A percentile compares a stretch with the other conserved stretches of the same genome.
phyloP scores from a whole-genome alignment of 768 basidiomycete genomes.

The Tricholoma bakamatsutake region DNA sequence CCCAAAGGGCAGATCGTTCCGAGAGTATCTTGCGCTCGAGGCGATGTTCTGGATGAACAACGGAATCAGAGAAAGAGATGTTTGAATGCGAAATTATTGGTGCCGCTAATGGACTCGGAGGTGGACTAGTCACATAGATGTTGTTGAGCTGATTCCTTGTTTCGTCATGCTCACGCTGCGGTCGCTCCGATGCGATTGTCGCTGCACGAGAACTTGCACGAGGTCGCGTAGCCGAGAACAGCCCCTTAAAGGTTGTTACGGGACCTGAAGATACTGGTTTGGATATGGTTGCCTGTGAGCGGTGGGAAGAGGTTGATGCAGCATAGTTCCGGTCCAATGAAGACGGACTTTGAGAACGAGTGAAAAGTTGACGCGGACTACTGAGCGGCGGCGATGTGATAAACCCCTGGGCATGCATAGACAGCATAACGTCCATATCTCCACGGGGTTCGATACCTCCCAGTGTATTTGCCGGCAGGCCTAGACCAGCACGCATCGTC shows the following conservation, averaged over 20 bases:
- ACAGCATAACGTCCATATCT: constrained; percentile 80
- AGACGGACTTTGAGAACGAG: constrained; percentile 23
- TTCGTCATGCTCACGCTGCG: constrained; percentile 34
- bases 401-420: constrained; percentile 67
- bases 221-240: constrained; percentile 49
- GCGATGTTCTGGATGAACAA: constrained; percentile 21
- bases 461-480: constrained; percentile 34
- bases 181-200: constrained; percentile 27
- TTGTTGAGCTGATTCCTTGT: constrained; percentile 37
- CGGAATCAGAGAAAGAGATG: constrained; percentile 27
- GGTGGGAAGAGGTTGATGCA: constrained; percentile 39
- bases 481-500: constrained; percentile 64
- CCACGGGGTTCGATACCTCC: constrained; percentile 60
- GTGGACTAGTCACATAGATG: constrained; percentile 42
- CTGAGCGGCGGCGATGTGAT: constrained; percentile 29
- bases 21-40: constrained; percentile 29
- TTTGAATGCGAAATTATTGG: constrained; percentile 25
- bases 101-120: constrained; percentile 31
- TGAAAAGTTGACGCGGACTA: constrained; percentile 18
- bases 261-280: constrained; percentile 33
- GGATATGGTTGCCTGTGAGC: constrained; percentile 36
- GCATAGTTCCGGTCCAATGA: constrained; percentile 35
- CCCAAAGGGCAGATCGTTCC: constrained; percentile 13
- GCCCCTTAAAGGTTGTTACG: constrained; percentile 54
- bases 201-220: constrained; percentile 51